Evolutionary conservation across 805 yeast species (phyloP).

Genomic region (Yarrowia keelungensis): DNA sequence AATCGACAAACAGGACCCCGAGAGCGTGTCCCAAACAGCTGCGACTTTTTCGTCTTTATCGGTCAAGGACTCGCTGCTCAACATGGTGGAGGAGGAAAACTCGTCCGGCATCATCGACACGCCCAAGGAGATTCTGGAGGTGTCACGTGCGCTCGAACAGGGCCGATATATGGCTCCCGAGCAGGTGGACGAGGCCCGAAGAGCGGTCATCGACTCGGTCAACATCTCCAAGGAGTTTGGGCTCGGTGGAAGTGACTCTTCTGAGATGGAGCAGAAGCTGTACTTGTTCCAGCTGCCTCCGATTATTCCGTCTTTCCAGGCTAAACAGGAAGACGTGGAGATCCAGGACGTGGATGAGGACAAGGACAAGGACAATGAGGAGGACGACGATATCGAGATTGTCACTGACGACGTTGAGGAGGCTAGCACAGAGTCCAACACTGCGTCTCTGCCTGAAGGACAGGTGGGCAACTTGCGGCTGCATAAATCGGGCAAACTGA

Average conservation of each 20-base stretch:
- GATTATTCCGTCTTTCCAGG: slow-evolving; percentile 53
- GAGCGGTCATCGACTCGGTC: slow-evolving; percentile 14
- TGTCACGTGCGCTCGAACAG: slow-evolving; percentile 30
- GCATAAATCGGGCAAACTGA: slow-evolving; percentile 83
- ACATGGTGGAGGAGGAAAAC: slow-evolving; percentile 17
- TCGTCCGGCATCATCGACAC: slow-evolving; percentile 15
- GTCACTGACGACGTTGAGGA: slow-evolving; percentile 16
- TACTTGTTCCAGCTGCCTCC: slow-evolving; percentile 60
- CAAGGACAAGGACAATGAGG: slow-evolving; percentile 25
- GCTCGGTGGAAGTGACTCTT: slow-evolving; percentile 31
- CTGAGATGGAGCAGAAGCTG: slow-evolving; percentile 46
- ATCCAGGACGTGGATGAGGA: background rate
- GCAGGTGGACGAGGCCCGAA: slow-evolving; percentile 38
- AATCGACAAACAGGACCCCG: slow-evolving; percentile 41
- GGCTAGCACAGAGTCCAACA: background rate
- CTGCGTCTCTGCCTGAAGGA: slow-evolving; percentile 55
- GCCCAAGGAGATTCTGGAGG: slow-evolving; percentile 38
- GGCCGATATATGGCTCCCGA: slow-evolving; percentile 37
- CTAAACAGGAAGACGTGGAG: background rate
- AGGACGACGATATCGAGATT: slow-evolving; percentile 40
- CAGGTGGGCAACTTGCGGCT: slow-evolving; percentile 73
- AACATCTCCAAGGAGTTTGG: slow-evolving; percentile 34
- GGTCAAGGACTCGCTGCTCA: slow-evolving; percentile 1
- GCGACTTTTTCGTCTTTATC: background rate
- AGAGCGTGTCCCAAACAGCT: slow-evolving; percentile 33